Evolutionary conservation across 176 grass and related monocot genomes (phyloP).

Genomic region (Echinochloa phyllopogon): DNA sequence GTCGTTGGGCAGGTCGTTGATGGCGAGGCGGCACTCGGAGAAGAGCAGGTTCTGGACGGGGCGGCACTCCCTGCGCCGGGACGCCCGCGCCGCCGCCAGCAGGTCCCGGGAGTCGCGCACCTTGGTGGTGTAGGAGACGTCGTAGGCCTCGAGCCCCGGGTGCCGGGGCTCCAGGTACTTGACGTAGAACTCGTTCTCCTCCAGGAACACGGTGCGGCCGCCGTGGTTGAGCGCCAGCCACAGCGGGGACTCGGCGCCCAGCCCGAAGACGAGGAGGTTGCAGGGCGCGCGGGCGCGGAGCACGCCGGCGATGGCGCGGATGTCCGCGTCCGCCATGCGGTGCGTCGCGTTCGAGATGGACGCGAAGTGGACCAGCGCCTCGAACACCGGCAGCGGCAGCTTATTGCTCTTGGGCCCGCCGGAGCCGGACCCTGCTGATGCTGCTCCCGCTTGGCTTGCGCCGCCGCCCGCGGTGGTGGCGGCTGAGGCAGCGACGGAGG

Average conservation of each 20-base stretch:
- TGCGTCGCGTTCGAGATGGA: constrained; percentile 62
- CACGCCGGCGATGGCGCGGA: constrained; percentile 55
- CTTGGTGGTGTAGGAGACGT: constrained; percentile 81
- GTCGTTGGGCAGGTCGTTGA: constrained; percentile 96
- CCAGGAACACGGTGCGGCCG: constrained; percentile 90
- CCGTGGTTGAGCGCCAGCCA: constrained; percentile 93
- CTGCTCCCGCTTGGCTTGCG: not conserved
- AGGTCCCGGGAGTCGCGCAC: constrained; percentile 63
- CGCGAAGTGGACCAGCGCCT: constrained; percentile 74
- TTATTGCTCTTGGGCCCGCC: not conserved
- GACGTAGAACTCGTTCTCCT: constrained; percentile 99
- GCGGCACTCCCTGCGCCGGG: constrained; percentile 60
- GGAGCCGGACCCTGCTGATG: not conserved
- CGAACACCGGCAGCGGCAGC: constrained; percentile 62
- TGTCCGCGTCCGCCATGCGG: constrained; percentile 68
- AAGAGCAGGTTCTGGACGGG: constrained; percentile 93
- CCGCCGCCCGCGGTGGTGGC: not conserved
- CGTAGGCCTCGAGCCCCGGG: constrained; percentile 88
- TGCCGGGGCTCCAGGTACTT: constrained; percentile 78
- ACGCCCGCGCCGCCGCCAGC: constrained; percentile 41
- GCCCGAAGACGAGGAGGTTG: constrained; percentile 76
- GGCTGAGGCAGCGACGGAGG: not conserved
- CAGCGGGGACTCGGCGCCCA: constrained; percentile 60
- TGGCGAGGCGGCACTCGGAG: constrained; percentile 90
- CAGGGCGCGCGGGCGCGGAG: constrained; percentile 59